Base-by-base conservation (phyloP, 2,329 filamentous ascomycete genomes). In the Emergomyces orientalis region DNA sequence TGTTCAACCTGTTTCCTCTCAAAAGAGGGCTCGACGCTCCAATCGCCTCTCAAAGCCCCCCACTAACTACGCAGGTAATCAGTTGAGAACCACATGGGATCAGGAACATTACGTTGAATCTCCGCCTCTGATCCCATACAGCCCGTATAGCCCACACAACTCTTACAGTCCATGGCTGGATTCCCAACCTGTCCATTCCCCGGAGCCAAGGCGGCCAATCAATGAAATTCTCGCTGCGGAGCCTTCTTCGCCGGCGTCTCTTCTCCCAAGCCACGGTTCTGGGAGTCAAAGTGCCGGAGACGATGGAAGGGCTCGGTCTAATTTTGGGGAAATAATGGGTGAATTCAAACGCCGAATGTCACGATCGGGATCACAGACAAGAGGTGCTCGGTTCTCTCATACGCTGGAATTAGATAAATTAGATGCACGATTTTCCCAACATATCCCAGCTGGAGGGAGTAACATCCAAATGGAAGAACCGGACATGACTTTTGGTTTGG, bases 11-110 rank as follows among this genome's bases (percentile, higher is more conserved):
- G 70, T 68, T 56, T 67, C 67, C 64, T 69, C 65, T 61, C 72
- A 68, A 67, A 68, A 71, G 60, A 72, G 74, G 61, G 70, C 69
- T 52, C 71, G 71, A 63, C 71, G 68, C 61, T 69, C 70, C 34
- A 76, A 75, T 59, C 73, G 73, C 62, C 67, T 76, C 43, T 75
- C 74, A 47, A 77, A 76, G 56, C 72, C 74, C 37, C 67, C 70
- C n/a, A 71, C 71, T 14, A 74, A 69, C 54, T 67, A 67, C 52
- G 63, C 68, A 32, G 63, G 59, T 25, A 63, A 54, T 58, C 59
- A 63, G 30, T 47, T 60, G 22, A 64, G 59, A 57, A 60, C 65
- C 25, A 63, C 69, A n/a, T 62, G 59, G 43, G 63, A 41, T 25
- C 39, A 65, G 52, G 51, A 63, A 22, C 57, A 62, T 39, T 49